Conservation (phyloP, 495 filamentous ascomycete genomes). For the Hypoxylon crocopeplum region DNA sequence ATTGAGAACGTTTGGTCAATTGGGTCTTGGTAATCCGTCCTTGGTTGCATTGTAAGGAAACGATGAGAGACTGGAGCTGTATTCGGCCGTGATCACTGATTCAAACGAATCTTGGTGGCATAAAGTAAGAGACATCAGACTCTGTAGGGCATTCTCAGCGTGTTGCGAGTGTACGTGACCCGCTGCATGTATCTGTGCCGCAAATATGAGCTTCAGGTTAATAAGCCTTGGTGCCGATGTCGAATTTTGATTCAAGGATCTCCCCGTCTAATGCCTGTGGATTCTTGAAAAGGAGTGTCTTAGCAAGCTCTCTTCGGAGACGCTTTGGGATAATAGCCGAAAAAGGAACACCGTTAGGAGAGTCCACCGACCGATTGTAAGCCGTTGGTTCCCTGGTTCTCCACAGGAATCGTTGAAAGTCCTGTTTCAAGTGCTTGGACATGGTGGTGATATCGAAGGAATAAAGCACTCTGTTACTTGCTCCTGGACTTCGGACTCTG, state of each 20-base stretch:
- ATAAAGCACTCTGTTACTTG: slow-evolving; percentile 2
- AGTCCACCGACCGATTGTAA: slow-evolving; percentile 8
- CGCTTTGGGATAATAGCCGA: slow-evolving; percentile 27
- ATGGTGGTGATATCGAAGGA: slow-evolving; percentile 5
- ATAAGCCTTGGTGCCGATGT: slow-evolving; percentile 7
- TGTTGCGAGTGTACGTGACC: slow-evolving; percentile 10
- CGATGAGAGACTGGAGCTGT: too few species aligned
- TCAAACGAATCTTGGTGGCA: too few species aligned
- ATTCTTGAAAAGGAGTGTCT: slow-evolving; percentile 1
- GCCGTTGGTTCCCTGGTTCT: slow-evolving; percentile 10
- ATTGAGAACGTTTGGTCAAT: too few species aligned
- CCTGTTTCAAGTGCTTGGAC: slow-evolving; percentile 24
- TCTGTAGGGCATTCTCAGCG: background rate
- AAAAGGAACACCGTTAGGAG: slow-evolving; percentile 10
- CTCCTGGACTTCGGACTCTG: background rate
- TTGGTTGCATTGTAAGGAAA: slow-evolving; percentile 1
- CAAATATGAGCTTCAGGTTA: slow-evolving; percentile 14
- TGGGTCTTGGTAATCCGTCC: too few species aligned
- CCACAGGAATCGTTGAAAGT: slow-evolving; percentile 12
- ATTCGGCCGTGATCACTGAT: too few species aligned
- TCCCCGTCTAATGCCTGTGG: slow-evolving; percentile 16
- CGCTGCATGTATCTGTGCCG: slow-evolving; percentile 4
- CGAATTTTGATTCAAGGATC: slow-evolving; percentile 23
- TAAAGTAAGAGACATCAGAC: background rate
- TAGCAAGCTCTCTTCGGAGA: slow-evolving; percentile 5